Base-by-base conservation (phyloP, 371 early-diverging fungal genomes). In the Mucor saturninus region DNA sequence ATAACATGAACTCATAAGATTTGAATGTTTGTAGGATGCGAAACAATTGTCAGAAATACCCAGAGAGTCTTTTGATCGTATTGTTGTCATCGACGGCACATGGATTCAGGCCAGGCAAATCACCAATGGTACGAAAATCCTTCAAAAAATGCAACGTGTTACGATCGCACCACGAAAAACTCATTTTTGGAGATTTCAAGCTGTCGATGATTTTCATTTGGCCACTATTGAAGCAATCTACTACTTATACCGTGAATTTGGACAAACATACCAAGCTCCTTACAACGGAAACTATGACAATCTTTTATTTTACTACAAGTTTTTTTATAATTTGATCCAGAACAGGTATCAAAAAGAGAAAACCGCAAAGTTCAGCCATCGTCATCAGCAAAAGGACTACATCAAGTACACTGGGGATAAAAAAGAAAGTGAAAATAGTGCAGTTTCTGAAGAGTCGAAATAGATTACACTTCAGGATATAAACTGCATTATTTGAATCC, bases 161-260 rank as follows among this genome's bases (percentile, higher is more conserved):
- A 80, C 79, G 11, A 86, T 84, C 71, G 62, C 81, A 43, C 86
- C 89, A 10, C 86, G 88, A 35, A 81, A 82, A 60, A 97, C 98
- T 2, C 73, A 90, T 56, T 97, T 97, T 71, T 97, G 97, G 97
- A 83, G 98, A 49, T 93, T 86, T 70, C 98, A 97, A 74, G 81
- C 83, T 51, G 72, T 85, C 38, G 86, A 86, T 46, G 86, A 88
- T 15, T 69, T 81, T 45, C 85, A 91, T 65, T 71, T 97, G 46
- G 93, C 96, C 0, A 97, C 98, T 2, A 95, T 97, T 51, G 98
- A 97, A 69, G 98, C 98, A 2, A 93, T 95, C 35, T 96, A 97
- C 65, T 95, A 91, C 64, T 84, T 95, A 53, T 93, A 90, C 72
- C 81, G 86, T 30, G 96, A 96, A 74, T 91, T 86, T 59, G 73